A percentile compares a stretch with the other conserved stretches of the same genome.
phyloP scores from a whole-genome alignment of 805 yeast species.

The Candida odintsovae region DNA sequence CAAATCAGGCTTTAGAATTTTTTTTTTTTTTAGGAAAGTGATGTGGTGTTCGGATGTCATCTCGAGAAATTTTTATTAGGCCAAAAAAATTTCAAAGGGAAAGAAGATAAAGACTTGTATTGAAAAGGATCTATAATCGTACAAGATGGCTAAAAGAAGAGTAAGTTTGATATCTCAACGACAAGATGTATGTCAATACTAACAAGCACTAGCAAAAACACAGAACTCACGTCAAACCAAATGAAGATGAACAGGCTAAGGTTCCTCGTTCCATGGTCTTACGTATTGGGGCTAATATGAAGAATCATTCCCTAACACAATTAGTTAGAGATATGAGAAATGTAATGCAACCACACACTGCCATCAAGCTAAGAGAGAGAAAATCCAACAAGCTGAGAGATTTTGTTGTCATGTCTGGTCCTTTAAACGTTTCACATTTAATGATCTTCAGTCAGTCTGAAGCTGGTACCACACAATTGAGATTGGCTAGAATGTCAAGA shows the following conservation, averaged over 20 bases:
- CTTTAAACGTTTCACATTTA: conserved; percentile 85
- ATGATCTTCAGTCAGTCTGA: conserved; percentile 81
- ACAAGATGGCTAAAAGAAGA: conserved; percentile 49
- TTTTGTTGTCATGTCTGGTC: conserved; percentile 98
- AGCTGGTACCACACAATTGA: conserved; percentile 73
- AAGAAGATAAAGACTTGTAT: background rate
- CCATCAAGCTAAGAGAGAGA: conserved; percentile 79
- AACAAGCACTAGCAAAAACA: conserved; percentile 47
- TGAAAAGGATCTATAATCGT: background rate
- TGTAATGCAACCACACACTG: conserved; percentile 96
- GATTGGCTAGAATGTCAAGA: conserved; percentile 82
- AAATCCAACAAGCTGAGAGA: conserved; percentile 84
- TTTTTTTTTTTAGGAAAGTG: background rate
- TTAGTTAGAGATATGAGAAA: conserved; percentile 82
- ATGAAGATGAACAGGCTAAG: conserved; percentile 61
- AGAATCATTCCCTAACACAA: conserved; percentile 77
- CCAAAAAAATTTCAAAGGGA: background rate
- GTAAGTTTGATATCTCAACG: conserved; percentile 20
- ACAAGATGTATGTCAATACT: conserved; percentile 3
- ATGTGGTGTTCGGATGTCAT: conserved; percentile 25
- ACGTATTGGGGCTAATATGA: conserved; percentile 70
- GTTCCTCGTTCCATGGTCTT: conserved; percentile 94
- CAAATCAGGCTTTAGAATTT: background rate
- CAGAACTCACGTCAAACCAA: conserved; percentile 72
- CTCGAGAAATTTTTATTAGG: conserved; percentile 4